These are phyloP conservation scores for Lipomyces yarrowii DNA, from an alignment of 1,139 yeast genomes.

Conservation along the genomic window DNA sequence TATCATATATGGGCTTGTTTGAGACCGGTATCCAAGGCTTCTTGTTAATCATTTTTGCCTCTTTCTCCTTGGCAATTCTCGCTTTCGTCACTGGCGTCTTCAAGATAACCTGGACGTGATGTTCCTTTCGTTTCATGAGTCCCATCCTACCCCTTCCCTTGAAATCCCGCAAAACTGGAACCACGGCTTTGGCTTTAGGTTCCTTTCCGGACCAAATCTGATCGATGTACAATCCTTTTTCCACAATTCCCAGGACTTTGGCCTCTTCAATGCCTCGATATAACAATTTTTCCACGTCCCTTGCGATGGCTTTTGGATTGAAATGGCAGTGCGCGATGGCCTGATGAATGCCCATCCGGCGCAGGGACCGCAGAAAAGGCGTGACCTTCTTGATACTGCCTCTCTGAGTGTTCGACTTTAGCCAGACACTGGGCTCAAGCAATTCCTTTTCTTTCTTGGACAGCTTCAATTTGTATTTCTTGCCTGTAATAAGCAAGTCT, in stretches of 20 bases:
- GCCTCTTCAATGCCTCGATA: conserved; percentile 75
- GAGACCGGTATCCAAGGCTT: conserved; percentile 24
- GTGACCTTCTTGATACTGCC: conserved; percentile 76
- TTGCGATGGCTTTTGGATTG: conserved; percentile 75
- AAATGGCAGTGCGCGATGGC: conserved; percentile 95
- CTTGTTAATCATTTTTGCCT: conserved; percentile 3
- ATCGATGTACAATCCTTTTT: conserved; percentile 65
- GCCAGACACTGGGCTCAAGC: conserved; percentile 25
- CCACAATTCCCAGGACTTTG: conserved; percentile 57
- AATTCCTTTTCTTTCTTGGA: conserved; percentile 62
- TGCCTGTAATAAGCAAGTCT: conserved; percentile 49
- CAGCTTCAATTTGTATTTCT: conserved; percentile 60
- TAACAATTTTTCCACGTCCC: conserved; percentile 76
- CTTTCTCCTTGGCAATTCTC: conserved; percentile 28
- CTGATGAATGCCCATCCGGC: conserved; percentile 67
- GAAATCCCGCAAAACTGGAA: conserved; percentile 72
- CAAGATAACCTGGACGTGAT: conserved; percentile 58
- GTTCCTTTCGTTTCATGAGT: conserved; percentile 69
- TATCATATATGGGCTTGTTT: conserved; percentile 26
- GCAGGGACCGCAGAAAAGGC: conserved; percentile 71
- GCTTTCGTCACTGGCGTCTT: conserved; percentile 33
- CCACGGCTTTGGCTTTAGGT: conserved; percentile 49
- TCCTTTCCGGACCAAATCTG: conserved; percentile 94
- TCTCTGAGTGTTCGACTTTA: conserved; percentile 22
- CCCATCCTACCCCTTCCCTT: conserved; percentile 94